These are phyloP conservation scores for Blastobotrys persicus DNA, from an alignment of 1,139 yeast species.

Conservation along the genomic window DNA sequence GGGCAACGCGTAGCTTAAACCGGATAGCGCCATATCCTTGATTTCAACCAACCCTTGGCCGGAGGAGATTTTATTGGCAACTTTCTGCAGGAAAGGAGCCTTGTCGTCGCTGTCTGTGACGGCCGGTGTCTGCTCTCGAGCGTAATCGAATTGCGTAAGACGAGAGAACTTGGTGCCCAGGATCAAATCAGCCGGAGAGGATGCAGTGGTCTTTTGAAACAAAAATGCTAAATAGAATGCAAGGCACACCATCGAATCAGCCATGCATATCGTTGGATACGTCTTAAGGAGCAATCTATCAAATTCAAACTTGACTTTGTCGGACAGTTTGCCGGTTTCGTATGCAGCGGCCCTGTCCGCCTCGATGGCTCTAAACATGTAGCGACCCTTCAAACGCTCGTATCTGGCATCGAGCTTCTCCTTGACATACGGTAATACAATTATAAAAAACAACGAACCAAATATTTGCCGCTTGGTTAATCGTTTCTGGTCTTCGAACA, in stretches of 20 bases:
- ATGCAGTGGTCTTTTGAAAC: constrained; percentile 64
- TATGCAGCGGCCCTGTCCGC: constrained; percentile 33
- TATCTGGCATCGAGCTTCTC: constrained; percentile 67
- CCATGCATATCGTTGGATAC: constrained; percentile 60
- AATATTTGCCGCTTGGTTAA: constrained; percentile 54
- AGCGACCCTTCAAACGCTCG: constrained; percentile 62
- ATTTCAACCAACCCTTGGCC: constrained; percentile 25
- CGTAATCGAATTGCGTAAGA: constrained; percentile 59
- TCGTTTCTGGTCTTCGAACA: constrained; percentile 55
- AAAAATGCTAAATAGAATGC: constrained; percentile 62
- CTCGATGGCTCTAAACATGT: constrained; percentile 50
- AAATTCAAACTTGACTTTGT: constrained; percentile 30
- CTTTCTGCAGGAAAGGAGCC: constrained; percentile 2
- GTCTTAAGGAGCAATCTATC: constrained; percentile 52
- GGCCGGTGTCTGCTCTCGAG: constrained; percentile 39
- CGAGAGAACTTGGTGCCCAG: constrained; percentile 70
- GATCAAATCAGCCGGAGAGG: constrained; percentile 60
- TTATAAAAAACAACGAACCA: constrained; percentile 60
- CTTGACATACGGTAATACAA: constrained; percentile 64
- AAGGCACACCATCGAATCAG: constrained; percentile 52
- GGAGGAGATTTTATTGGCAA: constrained; percentile 21
- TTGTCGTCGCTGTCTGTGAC: constrained; percentile 12
- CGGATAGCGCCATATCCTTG: constrained; percentile 40
- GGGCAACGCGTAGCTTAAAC: constrained; percentile 56
- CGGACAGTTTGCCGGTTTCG: constrained; percentile 21